Percentiles rank a stretch among this genome's conserved stretches.
phyloP scores from a whole-genome alignment of 2,329 filamentous ascomycete genomes.

The Hirsutella rhossiliensis region DNA sequence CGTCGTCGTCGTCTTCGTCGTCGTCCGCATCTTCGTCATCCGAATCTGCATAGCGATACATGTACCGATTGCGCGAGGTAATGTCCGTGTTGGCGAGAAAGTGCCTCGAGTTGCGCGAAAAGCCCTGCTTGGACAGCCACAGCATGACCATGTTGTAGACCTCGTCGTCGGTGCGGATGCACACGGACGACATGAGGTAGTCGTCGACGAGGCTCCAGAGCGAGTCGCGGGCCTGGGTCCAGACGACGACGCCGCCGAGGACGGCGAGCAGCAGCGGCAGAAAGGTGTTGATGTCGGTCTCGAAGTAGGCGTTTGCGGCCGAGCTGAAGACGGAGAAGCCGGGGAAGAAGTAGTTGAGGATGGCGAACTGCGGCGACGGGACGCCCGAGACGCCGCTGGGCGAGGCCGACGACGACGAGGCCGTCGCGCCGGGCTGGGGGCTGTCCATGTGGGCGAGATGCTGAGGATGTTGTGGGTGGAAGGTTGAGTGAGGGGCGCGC shows the following conservation, averaged over 20 bases:
- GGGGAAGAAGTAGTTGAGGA: constrained; percentile 53
- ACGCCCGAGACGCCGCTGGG: constrained; percentile 3
- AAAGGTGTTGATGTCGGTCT: constrained; percentile 51
- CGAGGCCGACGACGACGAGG: not conserved
- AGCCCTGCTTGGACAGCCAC: constrained; percentile 53
- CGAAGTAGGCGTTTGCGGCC: constrained; percentile 40
- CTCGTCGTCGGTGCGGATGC: constrained; percentile 58
- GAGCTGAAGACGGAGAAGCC: constrained; percentile 48
- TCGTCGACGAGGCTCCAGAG: constrained; percentile 34
- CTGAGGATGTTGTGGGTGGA: no score
- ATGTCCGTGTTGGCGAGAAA: constrained; percentile 55
- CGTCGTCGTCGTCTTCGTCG: constrained; percentile 22
- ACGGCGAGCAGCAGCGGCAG: constrained; percentile 42
- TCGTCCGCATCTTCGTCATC: constrained; percentile 23
- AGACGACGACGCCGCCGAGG: constrained; percentile 35
- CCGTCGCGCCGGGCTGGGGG: not conserved
- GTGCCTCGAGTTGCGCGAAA: constrained; percentile 44
- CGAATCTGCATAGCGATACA: constrained; percentile 35
- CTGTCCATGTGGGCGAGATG: constrained; percentile 4
- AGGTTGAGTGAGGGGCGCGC: no score
- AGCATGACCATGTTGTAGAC: constrained; percentile 62
- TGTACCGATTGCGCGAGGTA: constrained; percentile 37
- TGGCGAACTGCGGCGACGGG: constrained; percentile 25
- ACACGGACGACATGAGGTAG: constrained; percentile 53
- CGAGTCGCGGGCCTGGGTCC: constrained; percentile 39